Base-by-base conservation (phyloP, 306 rosid species). In the Hippophae tibetana region DNA sequence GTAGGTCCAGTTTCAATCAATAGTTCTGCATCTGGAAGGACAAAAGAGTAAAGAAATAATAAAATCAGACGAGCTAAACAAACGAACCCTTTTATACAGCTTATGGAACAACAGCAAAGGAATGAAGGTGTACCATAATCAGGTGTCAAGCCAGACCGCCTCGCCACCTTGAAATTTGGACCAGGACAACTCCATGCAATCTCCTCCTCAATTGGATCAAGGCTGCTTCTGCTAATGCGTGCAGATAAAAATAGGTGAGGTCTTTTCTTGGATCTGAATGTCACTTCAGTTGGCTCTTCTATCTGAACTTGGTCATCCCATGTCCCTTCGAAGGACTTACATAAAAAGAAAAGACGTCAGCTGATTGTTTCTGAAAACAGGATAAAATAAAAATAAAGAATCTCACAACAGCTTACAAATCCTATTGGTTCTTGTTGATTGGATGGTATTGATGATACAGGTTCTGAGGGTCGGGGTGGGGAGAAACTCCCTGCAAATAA, bases 1-100 rank as follows among this genome's bases (percentile, higher is more conserved):
- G 98, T 79, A 8, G 72, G 84, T 57, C 80, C 96, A 61, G 96
- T 90, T 73, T 87, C 95, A 75, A 81, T 84, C 46, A 87, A 57
- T 14, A 85, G 71, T 61, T 87, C 98, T 87, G 89, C 74, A 72
- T 73, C 69, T 12, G 56, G 57, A 65, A 68, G 49, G 27, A n/a
- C 31, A 9, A 42, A 64, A 69, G 26, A 47, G 60, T 65, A 49
- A 23, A 62, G 18, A 65, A 52, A 23, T 42, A 11, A 69, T 57
- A 56, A 62, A 43, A 42, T 52, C 27, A 63, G 70, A 55, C 81
- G 55, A 18, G 57, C 57, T 58, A 38, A 58, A 55, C 46, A 44
- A 48, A 38, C 52, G 12, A 2, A 56, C 42, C 62, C 9, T 31
- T 40, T 11, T 3, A 65, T 50, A 43, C 52, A 40, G 52, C 48